Base-by-base conservation (phyloP, 164 flowering plant genomes). In the Saururus chinensis region DNA sequence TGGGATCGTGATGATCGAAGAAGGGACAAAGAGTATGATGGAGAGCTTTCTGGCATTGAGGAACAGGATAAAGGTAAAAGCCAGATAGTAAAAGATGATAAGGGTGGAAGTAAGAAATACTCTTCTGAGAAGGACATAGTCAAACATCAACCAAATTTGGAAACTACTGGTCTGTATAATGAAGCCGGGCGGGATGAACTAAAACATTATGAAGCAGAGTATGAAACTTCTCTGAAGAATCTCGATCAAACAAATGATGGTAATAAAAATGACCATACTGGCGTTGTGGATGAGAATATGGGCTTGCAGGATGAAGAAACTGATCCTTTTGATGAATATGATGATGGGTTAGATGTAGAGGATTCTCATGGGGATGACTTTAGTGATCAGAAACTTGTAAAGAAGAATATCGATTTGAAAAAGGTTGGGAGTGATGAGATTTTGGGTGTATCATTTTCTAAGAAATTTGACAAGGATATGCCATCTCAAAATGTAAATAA, bases 1-100 rank as follows among this genome's bases (percentile, higher is more conserved):
- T 91, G 99, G 97, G 97, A 95, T 72, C 75, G 69, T 67, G 99
- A 91, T 80, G 99, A 95, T 69, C 79, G 97, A 76, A 84, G 96
- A 74, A 85, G 97, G 73, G 97, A 95, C 76, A 83, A 75, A 40
- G 96, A 84, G 68, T 95, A 91, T 66, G 68, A 71, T 70, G 99
- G 83, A 73, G 88, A 82, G 42, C 67, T 71, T 51, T 37, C 51
- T 21, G 62, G 66, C 60, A 67, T 25, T 26, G 60, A 35, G 35
- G 65, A 56, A 59, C 49, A 61, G 52, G 70, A 68, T 76, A 73
- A 41, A 25, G 71, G 75, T 55, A 70, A 76, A 53, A 71, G 61
- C 40, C 64, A 25, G 26, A 42, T 12, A 16, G 7, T 49, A 19
- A 24, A 20, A 45, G 73, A 74, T 35, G 61, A 40, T 63, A 71